These are phyloP conservation scores for Gaeumannomyces sp. DNA, from an alignment of 2,329 filamentous ascomycete species.

Conservation along the genomic window DNA sequence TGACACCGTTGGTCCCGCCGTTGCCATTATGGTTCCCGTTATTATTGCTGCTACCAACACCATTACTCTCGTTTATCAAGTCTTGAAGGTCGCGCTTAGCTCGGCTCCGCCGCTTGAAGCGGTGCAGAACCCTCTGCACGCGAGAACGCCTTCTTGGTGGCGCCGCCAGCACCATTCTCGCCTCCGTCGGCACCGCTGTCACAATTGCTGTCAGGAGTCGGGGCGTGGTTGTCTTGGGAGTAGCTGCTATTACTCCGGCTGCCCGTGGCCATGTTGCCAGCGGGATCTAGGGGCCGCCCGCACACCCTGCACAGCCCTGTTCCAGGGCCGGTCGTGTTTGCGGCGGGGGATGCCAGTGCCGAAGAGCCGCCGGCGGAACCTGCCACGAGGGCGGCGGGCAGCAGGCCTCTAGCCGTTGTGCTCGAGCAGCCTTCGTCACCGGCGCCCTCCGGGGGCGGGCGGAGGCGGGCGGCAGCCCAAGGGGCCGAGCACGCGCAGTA, in stretches of 20 bases:
- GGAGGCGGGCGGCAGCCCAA: neutral
- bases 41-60: neutral
- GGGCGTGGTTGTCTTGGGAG: neutral
- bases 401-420: neutral
- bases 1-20: neutral
- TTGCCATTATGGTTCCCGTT: slow-evolving; percentile 3
- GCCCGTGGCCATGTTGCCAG: too few relatives aligned
- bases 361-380: slow-evolving; percentile 10
- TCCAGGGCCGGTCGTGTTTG: neutral
- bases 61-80: neutral
- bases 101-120: slow-evolving; percentile 1
- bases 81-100: neutral
- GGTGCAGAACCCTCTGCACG: neutral
- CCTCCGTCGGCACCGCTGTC: neutral
- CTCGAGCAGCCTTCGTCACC: neutral
- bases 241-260: slow-evolving; percentile 1
- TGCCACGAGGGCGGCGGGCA: slow-evolving; percentile 7
- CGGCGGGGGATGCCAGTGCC: slow-evolving; percentile 8
- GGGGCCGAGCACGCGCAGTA: slow-evolving; percentile 26
- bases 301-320: too few relatives aligned
- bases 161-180: slow-evolving; percentile 6
- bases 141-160: slow-evolving; percentile 3
- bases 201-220: neutral
- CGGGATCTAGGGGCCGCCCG: too few relatives aligned
- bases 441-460: neutral